Evolutionary conservation across 495 filamentous ascomycete genomes (phyloP).

Genomic region (Talaromyces liani): DNA sequence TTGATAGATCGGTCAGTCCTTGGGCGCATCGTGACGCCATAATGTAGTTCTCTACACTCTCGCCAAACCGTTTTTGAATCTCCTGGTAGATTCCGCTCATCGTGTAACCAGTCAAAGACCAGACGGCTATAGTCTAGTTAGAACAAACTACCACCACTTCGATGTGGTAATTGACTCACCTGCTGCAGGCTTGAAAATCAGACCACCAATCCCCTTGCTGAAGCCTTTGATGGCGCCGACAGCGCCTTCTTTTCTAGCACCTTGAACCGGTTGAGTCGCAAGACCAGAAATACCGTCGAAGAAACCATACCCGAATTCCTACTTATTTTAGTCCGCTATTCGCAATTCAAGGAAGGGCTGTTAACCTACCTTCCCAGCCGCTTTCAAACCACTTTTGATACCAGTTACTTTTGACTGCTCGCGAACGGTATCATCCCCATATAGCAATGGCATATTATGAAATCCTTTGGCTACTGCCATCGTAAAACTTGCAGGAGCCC

Average conservation of each 20-base stretch:
- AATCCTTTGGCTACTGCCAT: slow-evolving; percentile 75
- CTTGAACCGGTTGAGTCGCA: slow-evolving; percentile 59
- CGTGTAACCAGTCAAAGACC: slow-evolving; percentile 63
- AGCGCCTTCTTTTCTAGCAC: slow-evolving; percentile 60
- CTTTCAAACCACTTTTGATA: slow-evolving; percentile 56
- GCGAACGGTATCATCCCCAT: slow-evolving; percentile 67
- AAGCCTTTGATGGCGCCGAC: slow-evolving; percentile 68
- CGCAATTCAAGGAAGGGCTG: not conserved
- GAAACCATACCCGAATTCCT: slow-evolving; percentile 59
- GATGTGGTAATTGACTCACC: slow-evolving; percentile 34
- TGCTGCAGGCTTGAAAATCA: slow-evolving; percentile 62
- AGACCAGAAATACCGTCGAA: slow-evolving; percentile 68
- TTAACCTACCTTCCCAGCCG: slow-evolving; percentile 46
- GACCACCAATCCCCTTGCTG: slow-evolving; percentile 66
- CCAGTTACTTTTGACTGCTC: slow-evolving; percentile 63
- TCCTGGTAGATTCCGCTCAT: slow-evolving; percentile 71
- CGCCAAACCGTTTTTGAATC: slow-evolving; percentile 54
- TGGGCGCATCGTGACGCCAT: slow-evolving; percentile 64
- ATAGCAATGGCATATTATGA: slow-evolving; percentile 74
- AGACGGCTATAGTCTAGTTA: slow-evolving; percentile 31
- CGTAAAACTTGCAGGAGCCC: slow-evolving; percentile 74
- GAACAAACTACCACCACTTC: not conserved
- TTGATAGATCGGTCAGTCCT: slow-evolving; percentile 55
- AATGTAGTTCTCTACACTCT: slow-evolving; percentile 62
- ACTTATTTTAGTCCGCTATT: not conserved